Base-by-base conservation (phyloP, 306 rosid genomes). In the Datisca glomerata region DNA sequence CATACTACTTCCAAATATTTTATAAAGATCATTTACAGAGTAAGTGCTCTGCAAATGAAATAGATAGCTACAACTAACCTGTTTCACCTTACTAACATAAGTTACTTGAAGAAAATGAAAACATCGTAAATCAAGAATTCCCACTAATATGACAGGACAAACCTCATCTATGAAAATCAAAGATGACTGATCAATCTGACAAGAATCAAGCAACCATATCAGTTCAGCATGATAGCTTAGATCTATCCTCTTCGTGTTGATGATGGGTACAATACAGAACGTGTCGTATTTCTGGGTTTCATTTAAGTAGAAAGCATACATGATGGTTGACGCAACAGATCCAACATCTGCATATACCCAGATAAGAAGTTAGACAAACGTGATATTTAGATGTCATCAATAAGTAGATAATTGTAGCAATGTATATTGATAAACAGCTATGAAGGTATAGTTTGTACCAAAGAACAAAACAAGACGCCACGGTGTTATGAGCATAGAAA, bases 101-200 rank as follows among this genome's bases (percentile, higher is more conserved):
- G 25, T 20, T 39, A 21, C 13, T 10, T 25, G 6, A 57, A 40
- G 21, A 31, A 14, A 8, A 42, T 43, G 21, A 14, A 12, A 12
- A 15, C 17, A 42, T 23, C 12, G 14, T 12, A 49, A n/a, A 48
- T 21, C 3, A 13, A 40, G 17, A 53, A 21, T 20, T 13, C 27
- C 23, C n/a, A 24, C 8, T 1, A 32, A 32, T 33, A 8, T 27
- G 39, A 45, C 34, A 24, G 45, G 52, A 68, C 73, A 22, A 20
- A 73, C 96, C 96, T 86, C 94, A 43, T 86, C 91, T 21, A 71
- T 42, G 61, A 86, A 86, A 37, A 75, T 62, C 50, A 86, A 66
- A 58, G 86, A 75, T 37, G 68, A 45, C 33, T 57, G 74, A 58
- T 86, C 81, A 53, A 86, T 76, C 59, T 68, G 87, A 67, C 93